Evolutionary conservation across 2,329 filamentous ascomycete genomes (phyloP).

Genomic region (Calcarisporium arbuscula): DNA sequence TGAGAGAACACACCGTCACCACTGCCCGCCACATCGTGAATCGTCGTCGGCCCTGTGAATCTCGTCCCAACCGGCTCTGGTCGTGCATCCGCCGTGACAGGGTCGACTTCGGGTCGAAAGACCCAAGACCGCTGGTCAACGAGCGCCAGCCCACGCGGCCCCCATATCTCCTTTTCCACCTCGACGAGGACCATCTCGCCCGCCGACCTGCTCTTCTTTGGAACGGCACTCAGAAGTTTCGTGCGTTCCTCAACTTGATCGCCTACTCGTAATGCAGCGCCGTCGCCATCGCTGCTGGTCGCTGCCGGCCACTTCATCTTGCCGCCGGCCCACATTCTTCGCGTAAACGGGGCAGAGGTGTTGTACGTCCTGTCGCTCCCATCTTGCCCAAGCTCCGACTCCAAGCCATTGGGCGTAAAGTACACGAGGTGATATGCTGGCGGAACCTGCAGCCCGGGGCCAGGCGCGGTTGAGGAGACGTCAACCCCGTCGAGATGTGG

Average conservation of each 20-base stretch:
- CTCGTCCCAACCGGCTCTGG: conserved; percentile 13
- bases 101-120: conserved; percentile 31
- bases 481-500: conserved; percentile 32
- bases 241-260: conserved; percentile 52
- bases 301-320: conserved; percentile 50
- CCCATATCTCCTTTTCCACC: conserved; percentile 54
- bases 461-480: conserved; percentile 25
- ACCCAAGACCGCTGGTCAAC: conserved; percentile 49
- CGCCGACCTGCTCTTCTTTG: conserved; percentile 48
- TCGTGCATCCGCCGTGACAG: conserved; percentile 9
- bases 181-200: conserved; percentile 60
- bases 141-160: conserved; percentile 43
- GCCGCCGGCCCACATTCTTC: conserved; percentile 64
- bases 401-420: conserved; percentile 52
- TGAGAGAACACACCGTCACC: conserved; percentile 11
- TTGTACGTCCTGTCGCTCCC: conserved; percentile 58
- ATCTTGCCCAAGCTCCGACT: conserved; percentile 49
- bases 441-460: conserved; percentile 45
- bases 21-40: conserved; percentile 15
- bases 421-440: conserved; percentile 58
- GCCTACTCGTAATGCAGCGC: conserved; percentile 39
- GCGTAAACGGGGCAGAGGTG: conserved; percentile 50
- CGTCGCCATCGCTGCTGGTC: conserved; percentile 17
- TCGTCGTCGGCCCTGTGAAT: conserved; percentile 16
- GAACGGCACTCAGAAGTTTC: conserved; percentile 42